Evolutionary conservation across 768 basidiomycete genomes (phyloP), one percentile per base, ranked within the genome.

Genomic region (Coprinopsis strossmayeri): DNA sequence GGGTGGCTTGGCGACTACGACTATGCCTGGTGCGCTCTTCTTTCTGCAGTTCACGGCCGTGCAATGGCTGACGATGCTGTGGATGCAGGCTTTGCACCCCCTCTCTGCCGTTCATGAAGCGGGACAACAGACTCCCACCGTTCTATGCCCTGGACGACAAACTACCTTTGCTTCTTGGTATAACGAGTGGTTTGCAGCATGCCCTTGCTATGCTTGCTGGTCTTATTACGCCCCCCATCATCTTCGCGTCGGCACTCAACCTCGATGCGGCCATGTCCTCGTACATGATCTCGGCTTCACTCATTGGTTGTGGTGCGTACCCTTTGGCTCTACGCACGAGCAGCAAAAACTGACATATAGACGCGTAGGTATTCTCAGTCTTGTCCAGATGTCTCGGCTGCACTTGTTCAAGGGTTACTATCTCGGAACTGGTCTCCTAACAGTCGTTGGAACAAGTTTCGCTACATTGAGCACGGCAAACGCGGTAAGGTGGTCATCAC

Each of bases 1-100:
- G 87, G 88, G 5, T 91, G 89, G 89, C 49, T 91, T n/a, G 89
- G 89, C 0, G 83, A 84, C 60, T 91, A 90, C 59, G 79, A 91
- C 66, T 91, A 87, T 58, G 73, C 67, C 5, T 84, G 79, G 77
- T 72, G 47, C 27, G 61, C 51, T 24, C 7, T 32, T 3, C 18
- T 32, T 15, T 40, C 28, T 32, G 30, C 15, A n/a, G 13, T 44
- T 9, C 23, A 27, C 13, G 21, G 32, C 10, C 43, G 4, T 15
- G 3, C 17, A 15, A n/a, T 15, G 34, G 15, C 26, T 50, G 11
- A 18, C 17, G 18, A 20, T 38, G 13, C 9, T 28, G 25, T 37
- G 13, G 37, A 20, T 13, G 3, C 32, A 71, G 77, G 76, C 73
- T 89, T 47, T 90, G 87, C 60, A 75, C 70, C 17, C 87, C 89